Conservation (phyloP, 2,329 filamentous ascomycete genomes). For the Paecilomyces sp. region DNA sequence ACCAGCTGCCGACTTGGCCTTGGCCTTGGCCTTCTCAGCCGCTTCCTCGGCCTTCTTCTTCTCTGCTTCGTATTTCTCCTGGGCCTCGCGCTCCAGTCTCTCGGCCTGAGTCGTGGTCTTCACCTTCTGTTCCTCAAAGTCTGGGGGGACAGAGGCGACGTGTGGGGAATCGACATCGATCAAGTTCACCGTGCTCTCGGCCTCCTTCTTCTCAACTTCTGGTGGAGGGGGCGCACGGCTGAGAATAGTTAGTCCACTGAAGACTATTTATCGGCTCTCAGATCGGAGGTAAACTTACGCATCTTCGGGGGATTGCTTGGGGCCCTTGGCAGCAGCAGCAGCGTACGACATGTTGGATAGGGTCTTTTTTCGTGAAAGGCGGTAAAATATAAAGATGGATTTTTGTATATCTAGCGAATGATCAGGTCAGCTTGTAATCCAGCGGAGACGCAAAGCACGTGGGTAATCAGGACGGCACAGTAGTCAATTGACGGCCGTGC, state of each 20-base stretch:
- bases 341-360: constrained; percentile 40
- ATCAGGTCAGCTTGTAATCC: background rate
- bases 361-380: constrained; percentile 2
- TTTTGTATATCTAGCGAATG: background rate
- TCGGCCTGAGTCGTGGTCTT: constrained; percentile 42
- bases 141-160: constrained; percentile 34
- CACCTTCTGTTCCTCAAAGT: constrained; percentile 34
- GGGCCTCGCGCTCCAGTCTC: constrained; percentile 35
- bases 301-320: constrained; percentile 41
- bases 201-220: constrained; percentile 30
- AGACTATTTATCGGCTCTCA: background rate
- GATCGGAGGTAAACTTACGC: constrained; percentile 27
- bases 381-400: background rate
- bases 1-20: constrained; percentile 18
- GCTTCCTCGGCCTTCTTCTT: constrained; percentile 20
- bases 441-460: background rate
- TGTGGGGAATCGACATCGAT: constrained; percentile 43
- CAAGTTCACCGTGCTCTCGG: constrained; percentile 35
- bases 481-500: background rate
- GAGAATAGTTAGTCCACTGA: constrained; percentile 1
- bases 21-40: constrained; percentile 25
- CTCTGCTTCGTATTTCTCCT: constrained; percentile 19
- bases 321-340: constrained; percentile 39
- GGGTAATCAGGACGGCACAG: constrained; percentile 1
- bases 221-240: constrained; percentile 35